Conservation (phyloP, 2,329 filamentous ascomycete species). For the Orbilia oligospora region DNA sequence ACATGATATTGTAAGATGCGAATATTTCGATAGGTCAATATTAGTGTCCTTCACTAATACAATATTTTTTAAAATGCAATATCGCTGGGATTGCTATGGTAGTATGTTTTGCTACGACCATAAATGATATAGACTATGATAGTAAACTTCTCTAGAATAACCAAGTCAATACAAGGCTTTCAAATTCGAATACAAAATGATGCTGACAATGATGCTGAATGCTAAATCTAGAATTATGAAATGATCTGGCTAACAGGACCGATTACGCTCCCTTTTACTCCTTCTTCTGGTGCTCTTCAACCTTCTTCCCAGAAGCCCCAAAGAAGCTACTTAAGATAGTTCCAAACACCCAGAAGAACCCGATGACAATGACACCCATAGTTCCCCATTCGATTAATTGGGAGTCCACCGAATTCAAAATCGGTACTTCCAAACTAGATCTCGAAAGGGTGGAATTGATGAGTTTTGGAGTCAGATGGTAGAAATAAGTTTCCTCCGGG, state of each 20-base stretch:
- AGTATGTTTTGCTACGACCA: too few species aligned
- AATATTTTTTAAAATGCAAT: neutral
- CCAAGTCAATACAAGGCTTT: neutral
- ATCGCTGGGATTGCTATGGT: too few species aligned
- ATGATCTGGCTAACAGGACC: neutral
- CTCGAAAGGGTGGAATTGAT: conserved; percentile 46
- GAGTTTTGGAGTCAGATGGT: conserved; percentile 62
- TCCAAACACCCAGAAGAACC: conserved; percentile 62
- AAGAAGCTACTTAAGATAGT: conserved; percentile 49
- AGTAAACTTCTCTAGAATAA: neutral
- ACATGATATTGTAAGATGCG: too few species aligned
- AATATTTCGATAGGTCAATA: neutral
- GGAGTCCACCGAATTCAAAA: conserved; percentile 60
- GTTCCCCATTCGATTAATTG: conserved; percentile 62
- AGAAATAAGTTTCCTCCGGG: conserved; percentile 62
- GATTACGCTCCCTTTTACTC: conserved; percentile 6
- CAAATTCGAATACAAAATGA: neutral
- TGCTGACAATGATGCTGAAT: neutral
- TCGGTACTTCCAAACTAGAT: conserved; percentile 61
- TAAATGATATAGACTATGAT: too few species aligned
- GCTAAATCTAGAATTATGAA: neutral
- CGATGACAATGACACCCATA: conserved; percentile 60
- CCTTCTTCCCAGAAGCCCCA: conserved; percentile 24
- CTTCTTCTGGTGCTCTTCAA: conserved; percentile 45
- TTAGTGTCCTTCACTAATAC: neutral